Base-by-base conservation (phyloP, 495 filamentous ascomycete genomes). In the Letharia lupina region DNA sequence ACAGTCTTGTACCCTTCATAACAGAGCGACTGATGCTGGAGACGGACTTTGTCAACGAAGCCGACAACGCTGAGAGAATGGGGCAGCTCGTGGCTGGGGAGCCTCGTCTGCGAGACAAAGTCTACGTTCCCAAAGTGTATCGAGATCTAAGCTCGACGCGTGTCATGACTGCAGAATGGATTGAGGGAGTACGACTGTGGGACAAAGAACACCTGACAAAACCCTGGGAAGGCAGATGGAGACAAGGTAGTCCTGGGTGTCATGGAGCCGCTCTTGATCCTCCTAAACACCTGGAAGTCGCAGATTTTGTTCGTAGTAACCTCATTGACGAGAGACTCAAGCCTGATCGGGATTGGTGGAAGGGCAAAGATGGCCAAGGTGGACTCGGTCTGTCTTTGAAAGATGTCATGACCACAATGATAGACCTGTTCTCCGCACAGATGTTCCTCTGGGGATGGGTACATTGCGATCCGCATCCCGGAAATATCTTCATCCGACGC, bases 361-460 rank as follows among this genome's bases (percentile, higher is more conserved):
- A 83, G 68, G 92, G 92, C 15, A 76, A 73, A 8, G 81, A 83
- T 63, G 81, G 83, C 40, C 83, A 82, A 66, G 91, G 91, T 56
- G 93, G 93, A 1, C 84, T 98, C 0, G 93, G 93, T 2, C 77
- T 98, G 10, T 86, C 84, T 0, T 78, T 91, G 31, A 89, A 90
- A 68, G 84, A 92, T 56, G 89, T 95, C 57, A 98, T 98, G 93
- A 89, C 88, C 6, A 96, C 90, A 35, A 96, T 97, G 87, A 85
- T 96, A 44, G 93, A 96, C 72, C 80, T 97, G 28, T 98, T 98
- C 79, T 90, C 87, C 18, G 93, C 92, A 2, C 93, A 97, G 70
- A 97, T 98, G 84, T 98, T 96, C 78, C 85, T 96, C 67, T 97
- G 90, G 87, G 93, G 93, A 31, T 83, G 86, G 52, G 89, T 98